Conservation (phyloP, 176 grass and related monocot species). For the Cocos nucifera region DNA sequence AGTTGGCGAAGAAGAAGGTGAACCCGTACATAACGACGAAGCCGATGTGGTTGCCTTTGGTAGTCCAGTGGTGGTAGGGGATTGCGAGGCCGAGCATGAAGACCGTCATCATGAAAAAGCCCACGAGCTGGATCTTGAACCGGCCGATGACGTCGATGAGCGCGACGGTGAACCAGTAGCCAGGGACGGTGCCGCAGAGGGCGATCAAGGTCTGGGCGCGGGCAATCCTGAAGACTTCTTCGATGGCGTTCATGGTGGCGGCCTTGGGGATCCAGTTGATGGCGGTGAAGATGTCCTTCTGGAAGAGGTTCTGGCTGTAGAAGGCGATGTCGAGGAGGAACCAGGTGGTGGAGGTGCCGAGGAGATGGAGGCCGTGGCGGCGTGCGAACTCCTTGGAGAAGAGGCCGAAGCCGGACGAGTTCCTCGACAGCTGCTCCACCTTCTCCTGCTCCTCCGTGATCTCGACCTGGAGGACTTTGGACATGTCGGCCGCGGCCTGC, state of each 20-base stretch:
- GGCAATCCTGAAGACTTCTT: slow-evolving; percentile 43
- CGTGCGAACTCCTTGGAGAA: slow-evolving; percentile 34
- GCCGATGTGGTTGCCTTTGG: slow-evolving; percentile 35
- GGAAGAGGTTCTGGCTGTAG: too few relatives aligned
- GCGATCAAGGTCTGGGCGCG: slow-evolving; percentile 68
- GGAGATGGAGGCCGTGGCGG: slow-evolving; percentile 44
- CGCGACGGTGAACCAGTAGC: slow-evolving; percentile 59
- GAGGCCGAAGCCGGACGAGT: slow-evolving; percentile 23
- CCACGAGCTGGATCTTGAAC: slow-evolving; percentile 35
- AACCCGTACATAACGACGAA: slow-evolving; percentile 44
- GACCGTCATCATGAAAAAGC: slow-evolving; percentile 31
- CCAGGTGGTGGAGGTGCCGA: slow-evolving; percentile 34
- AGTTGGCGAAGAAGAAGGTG: neutral
- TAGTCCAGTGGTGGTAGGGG: slow-evolving; percentile 46
- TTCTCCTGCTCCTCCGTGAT: slow-evolving; percentile 26
- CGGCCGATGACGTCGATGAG: slow-evolving; percentile 44
- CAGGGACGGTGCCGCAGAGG: slow-evolving; percentile 54
- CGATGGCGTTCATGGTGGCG: slow-evolving; percentile 35
- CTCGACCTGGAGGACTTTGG: slow-evolving; percentile 51
- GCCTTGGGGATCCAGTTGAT: slow-evolving; percentile 41
- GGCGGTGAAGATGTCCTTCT: slow-evolving; percentile 21
- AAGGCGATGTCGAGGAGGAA: slow-evolving; percentile 14
- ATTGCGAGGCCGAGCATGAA: slow-evolving; percentile 47
- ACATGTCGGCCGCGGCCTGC: slow-evolving; percentile 53
- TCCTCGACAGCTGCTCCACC: neutral